Evolutionary conservation across 495 filamentous ascomycete genomes (phyloP).

Genomic region (Trichoderma virens): DNA sequence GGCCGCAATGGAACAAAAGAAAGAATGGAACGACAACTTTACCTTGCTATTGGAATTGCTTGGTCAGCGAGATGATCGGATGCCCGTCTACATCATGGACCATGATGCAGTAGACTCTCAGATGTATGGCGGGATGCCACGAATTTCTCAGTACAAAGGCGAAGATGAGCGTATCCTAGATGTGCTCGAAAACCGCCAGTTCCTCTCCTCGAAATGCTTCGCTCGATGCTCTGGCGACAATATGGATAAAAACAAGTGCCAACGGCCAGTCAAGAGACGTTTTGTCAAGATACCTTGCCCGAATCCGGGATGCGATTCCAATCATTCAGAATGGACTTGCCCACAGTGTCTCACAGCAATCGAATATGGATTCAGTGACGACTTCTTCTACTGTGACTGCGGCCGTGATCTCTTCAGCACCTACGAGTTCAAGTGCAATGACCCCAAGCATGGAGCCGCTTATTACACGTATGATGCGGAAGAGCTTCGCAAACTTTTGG

Average conservation of each 20-base stretch:
- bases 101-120: conserved; percentile 20
- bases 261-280: conserved; percentile 18
- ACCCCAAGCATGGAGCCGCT: conserved; percentile 15
- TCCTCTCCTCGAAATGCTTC: conserved; percentile 19
- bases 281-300: conserved; percentile 28
- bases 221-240: conserved; percentile 11
- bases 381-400: conserved; percentile 32
- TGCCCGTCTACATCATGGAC: conserved; percentile 14
- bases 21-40: conserved; percentile 17
- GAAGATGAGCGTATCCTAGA: conserved; percentile 13
- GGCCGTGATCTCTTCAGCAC: conserved; percentile 18
- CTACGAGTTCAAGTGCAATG: conserved; percentile 27
- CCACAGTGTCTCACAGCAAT: conserved; percentile 19
- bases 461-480: conserved; percentile 11
- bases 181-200: conserved; percentile 17
- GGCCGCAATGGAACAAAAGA: not conserved
- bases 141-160: conserved; percentile 17
- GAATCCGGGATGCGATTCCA: conserved; percentile 16
- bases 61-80: not conserved
- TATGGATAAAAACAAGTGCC: conserved; percentile 12
- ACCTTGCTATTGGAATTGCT: conserved; percentile 18
- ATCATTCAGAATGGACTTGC: conserved; percentile 25
- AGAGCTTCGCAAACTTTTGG: not conserved
- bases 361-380: conserved; percentile 27
- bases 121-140: conserved; percentile 11